Conservation (phyloP, 768 basidiomycete genomes). For the Russula sp. region DNA sequence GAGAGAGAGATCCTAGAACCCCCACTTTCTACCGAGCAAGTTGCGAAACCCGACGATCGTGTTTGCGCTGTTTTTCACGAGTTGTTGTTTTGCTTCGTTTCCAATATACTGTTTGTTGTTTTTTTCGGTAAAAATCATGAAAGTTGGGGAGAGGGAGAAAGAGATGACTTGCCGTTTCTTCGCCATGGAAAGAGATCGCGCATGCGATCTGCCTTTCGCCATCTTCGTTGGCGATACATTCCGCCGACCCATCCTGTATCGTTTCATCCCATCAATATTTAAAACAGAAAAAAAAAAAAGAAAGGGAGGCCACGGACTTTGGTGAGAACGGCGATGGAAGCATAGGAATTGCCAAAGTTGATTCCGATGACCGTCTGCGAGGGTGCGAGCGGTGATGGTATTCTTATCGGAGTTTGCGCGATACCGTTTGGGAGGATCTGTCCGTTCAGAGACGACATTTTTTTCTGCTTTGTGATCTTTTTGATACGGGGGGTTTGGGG, state of each 20-base stretch:
- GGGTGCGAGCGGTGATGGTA: too few species aligned
- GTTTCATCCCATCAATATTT: not conserved
- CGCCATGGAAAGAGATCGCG: conserved; percentile 84
- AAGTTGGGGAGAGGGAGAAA: not conserved
- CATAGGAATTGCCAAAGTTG: conserved; percentile 93
- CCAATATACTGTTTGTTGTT: conserved; percentile 91
- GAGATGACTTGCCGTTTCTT: conserved; percentile 66
- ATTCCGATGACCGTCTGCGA: conserved; percentile 75
- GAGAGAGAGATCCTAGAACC: too few species aligned
- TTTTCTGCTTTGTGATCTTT: conserved; percentile 22
- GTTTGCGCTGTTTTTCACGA: conserved; percentile 91
- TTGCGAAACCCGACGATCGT: conserved; percentile 95
- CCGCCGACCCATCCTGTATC: conserved; percentile 81
- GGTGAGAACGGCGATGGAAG: conserved; percentile 91
- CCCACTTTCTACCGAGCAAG: conserved; percentile 84
- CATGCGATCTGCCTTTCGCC: conserved; percentile 97
- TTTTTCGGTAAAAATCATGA: not conserved
- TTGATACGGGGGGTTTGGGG: not conserved
- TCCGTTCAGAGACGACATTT: conserved; percentile 38
- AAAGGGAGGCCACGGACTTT: conserved; percentile 47
- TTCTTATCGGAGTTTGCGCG: conserved; percentile 36
- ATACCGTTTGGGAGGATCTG: conserved; percentile 45
- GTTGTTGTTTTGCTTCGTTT: conserved; percentile 87
- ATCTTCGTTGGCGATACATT: conserved; percentile 97
- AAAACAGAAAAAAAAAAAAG: not conserved